Conservation (phyloP, 2,329 filamentous ascomycete species). For the Fusarium sacchari region DNA sequence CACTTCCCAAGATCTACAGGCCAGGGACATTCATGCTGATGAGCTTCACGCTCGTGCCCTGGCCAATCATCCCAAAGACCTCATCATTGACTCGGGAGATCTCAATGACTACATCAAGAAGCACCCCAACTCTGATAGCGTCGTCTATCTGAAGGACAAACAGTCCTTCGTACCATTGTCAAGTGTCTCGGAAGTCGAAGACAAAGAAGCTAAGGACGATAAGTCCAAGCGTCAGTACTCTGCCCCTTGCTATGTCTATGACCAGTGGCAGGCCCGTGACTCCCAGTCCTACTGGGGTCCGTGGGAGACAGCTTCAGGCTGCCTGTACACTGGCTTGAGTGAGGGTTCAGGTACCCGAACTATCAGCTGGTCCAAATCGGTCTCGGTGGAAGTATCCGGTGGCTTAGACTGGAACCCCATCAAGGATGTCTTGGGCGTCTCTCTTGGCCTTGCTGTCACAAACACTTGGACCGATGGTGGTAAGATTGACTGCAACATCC, state of each 20-base stretch:
- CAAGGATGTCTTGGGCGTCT: neutral
- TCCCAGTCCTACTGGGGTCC: neutral
- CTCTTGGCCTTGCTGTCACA: neutral
- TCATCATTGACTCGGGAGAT: neutral
- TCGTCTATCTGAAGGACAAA: neutral
- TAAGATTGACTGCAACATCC: neutral
- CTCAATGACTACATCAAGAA: neutral
- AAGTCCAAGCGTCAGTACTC: neutral
- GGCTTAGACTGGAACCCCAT: neutral
- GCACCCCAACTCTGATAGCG: neutral
- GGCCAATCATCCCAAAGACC: neutral
- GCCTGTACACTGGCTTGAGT: neutral
- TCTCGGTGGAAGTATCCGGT: neutral
- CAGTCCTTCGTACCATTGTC: neutral
- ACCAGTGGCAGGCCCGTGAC: neutral
- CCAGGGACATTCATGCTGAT: neutral
- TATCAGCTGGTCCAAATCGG: neutral
- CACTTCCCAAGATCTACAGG: neutral
- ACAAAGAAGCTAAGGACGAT: neutral
- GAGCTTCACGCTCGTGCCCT: neutral
- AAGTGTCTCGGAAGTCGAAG: neutral
- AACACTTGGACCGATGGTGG: neutral
- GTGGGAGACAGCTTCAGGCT: neutral
- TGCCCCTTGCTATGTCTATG: neutral
- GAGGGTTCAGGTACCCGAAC: neutral